Base-by-base conservation (phyloP, 768 basidiomycete species). In the Leucocoprinus birnbaumii region DNA sequence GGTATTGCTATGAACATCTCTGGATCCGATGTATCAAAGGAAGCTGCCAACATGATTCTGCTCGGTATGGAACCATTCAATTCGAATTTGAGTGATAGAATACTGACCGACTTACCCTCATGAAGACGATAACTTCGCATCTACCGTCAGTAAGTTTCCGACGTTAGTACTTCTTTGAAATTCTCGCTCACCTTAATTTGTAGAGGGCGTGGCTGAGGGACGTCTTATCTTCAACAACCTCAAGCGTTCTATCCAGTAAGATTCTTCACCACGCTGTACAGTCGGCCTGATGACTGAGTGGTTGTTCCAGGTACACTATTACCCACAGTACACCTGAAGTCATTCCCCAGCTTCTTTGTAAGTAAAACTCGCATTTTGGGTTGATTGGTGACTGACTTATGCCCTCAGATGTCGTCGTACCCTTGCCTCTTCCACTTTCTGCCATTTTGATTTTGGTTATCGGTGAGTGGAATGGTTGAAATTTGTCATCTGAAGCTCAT, bases 1-100 rank as follows among this genome's bases (percentile, higher is more conserved):
- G 86, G 86, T 26, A 87, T 87, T 61, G 85, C 85, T 0, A 88
- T 88, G 85, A 86, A 86, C 61, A 82, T 86, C 34, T 86, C 85
- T 22, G 86, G 85, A 31, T 86, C 85, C 3, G 86, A 87, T 58
- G 85, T 87, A 10, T 86, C 85, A 1, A 87, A 88, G 62, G 85
- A 87, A 66, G 85, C 86, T 2, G 85, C 86, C 1, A 83, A 88
- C 65, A 86, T 88, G 84, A 85, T 88, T 61, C 71, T 87, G 13
- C 74, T 86, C 3, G 84, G 83, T 83, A 57, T 49, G 63, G 47
- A n/a, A 3, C 16, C 18, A 38, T 41, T 26, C 11, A 0, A n/a
- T 18, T 22, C 13, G 16, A 40, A 48, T 13, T 46, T n/a, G 21
- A 14, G 7, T 1, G 19, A 27, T 53, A 48, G 34, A 13, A 14